phyloP scores from a whole-genome alignment of 2,329 filamentous ascomycete species.

The Neurospora sp. region DNA sequence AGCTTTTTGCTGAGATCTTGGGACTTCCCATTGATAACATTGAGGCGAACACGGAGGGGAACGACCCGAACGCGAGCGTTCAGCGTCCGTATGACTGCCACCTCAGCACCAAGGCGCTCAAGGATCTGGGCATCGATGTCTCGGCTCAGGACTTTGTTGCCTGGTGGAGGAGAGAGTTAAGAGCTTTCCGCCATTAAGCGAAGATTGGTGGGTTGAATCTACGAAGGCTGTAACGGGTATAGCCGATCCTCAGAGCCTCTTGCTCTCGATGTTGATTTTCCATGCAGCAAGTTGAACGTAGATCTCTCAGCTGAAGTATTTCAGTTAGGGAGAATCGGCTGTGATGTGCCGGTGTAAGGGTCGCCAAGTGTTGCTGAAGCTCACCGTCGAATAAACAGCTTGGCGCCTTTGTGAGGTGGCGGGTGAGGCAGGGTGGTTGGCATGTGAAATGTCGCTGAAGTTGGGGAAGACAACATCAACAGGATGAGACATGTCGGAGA shows the following conservation, averaged over 20 bases:
- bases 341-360: not conserved
- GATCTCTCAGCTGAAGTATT: not conserved
- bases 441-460: not conserved
- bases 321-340: not conserved
- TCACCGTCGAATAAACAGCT: not conserved
- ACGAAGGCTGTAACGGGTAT: not conserved
- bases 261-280: not conserved
- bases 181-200: constrained; percentile 45
- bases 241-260: not conserved
- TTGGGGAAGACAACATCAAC: not conserved
- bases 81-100: constrained; percentile 84
- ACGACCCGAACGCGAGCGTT: constrained; percentile 60
- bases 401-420: not conserved
- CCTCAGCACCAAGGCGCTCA: constrained; percentile 64
- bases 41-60: constrained; percentile 58
- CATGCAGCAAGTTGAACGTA: not conserved
- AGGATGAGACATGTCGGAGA: not conserved
- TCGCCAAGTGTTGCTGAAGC: not conserved
- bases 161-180: constrained; percentile 66
- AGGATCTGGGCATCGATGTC: constrained; percentile 65
- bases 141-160: constrained; percentile 62
- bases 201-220: not conserved
- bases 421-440: not conserved
- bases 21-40: constrained; percentile 61
- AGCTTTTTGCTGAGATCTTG: constrained; percentile 69